A percentile compares a stretch with the other conserved stretches of the same genome.
These are phyloP conservation scores for Dissophora globulifera DNA, from an alignment of 192 early-diverging fungal species.

Conservation along the genomic window DNA sequence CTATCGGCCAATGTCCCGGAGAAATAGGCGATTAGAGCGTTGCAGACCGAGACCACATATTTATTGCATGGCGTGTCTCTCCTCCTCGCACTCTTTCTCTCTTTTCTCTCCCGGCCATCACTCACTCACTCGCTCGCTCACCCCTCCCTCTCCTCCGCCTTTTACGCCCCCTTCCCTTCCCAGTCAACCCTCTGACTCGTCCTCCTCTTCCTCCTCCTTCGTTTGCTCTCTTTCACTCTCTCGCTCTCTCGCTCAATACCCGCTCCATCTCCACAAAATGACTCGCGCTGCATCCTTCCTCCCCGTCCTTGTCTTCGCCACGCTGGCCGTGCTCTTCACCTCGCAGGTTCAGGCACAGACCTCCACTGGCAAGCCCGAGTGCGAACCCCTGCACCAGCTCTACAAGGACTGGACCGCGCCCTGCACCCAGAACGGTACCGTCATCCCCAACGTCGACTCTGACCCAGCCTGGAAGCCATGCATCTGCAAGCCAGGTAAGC, in stretches of 20 bases:
- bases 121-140: not conserved
- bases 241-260: slow-evolving; percentile 1
- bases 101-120: not conserved
- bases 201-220: not conserved
- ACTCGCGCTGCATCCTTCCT: slow-evolving; percentile 10
- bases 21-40: not conserved
- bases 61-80: too few species aligned
- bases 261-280: not conserved
- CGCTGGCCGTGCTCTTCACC: slow-evolving; percentile 6
- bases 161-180: not conserved
- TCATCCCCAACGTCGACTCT: slow-evolving; percentile 30
- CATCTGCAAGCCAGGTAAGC: slow-evolving; percentile 25
- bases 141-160: not conserved
- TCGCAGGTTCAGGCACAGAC: slow-evolving; percentile 9
- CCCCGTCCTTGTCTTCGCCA: slow-evolving; percentile 12
- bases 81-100: not conserved
- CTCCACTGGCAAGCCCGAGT: slow-evolving; percentile 20
- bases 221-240: not conserved
- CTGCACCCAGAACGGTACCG: slow-evolving; percentile 20
- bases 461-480: slow-evolving; percentile 32
- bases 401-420: slow-evolving; percentile 20
- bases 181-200: not conserved
- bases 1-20: not conserved
- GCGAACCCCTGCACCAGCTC: slow-evolving; percentile 24
- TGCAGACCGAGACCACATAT: too few species aligned